A percentile compares a stretch with the other conserved stretches of the same genome.
Conservation (phyloP, 2,329 filamentous ascomycete genomes). For the Balansia obtecta region DNA sequence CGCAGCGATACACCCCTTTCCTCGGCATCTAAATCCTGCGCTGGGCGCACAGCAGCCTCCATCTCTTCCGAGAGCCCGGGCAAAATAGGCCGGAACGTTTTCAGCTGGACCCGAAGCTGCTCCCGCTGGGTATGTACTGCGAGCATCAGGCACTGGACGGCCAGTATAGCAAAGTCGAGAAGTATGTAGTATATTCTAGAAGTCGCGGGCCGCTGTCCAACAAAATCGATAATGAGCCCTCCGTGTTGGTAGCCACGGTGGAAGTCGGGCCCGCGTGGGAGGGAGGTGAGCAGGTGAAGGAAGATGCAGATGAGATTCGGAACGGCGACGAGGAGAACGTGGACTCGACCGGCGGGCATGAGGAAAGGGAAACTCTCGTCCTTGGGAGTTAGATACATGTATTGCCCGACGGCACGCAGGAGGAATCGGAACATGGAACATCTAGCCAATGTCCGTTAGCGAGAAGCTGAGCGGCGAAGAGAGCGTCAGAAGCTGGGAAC, state of each 20-base stretch:
- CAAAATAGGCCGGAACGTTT: conserved; percentile 23
- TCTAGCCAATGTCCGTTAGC: conserved; percentile 22
- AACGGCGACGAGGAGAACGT: conserved; percentile 44
- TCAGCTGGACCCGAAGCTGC: conserved; percentile 36
- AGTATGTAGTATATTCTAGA: conserved; percentile 42
- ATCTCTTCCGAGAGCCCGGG: conserved; percentile 17
- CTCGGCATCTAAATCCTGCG: conserved; percentile 43
- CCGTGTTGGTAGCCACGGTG: conserved; percentile 55
- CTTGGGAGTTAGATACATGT: conserved; percentile 52
- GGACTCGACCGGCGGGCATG: conserved; percentile 42
- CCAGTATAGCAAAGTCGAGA: conserved; percentile 42
- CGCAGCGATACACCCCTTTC: conserved; percentile 35
- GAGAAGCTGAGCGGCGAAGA: neutral
- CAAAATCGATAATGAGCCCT: conserved; percentile 54
- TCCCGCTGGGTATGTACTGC: conserved; percentile 49
- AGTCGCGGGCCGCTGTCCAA: conserved; percentile 51
- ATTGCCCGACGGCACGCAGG: conserved; percentile 45
- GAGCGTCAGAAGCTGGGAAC: neutral
- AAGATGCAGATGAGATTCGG: conserved; percentile 50
- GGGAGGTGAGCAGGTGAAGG: conserved; percentile 41
- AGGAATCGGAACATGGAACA: conserved; percentile 53
- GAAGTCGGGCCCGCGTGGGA: conserved; percentile 46
- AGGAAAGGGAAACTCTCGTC: conserved; percentile 41
- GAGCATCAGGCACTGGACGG: conserved; percentile 51
- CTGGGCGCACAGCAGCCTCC: conserved; percentile 14